Evolutionary conservation across 2,329 filamentous ascomycete genomes (phyloP).

Genomic region (Cadophora gregata): DNA sequence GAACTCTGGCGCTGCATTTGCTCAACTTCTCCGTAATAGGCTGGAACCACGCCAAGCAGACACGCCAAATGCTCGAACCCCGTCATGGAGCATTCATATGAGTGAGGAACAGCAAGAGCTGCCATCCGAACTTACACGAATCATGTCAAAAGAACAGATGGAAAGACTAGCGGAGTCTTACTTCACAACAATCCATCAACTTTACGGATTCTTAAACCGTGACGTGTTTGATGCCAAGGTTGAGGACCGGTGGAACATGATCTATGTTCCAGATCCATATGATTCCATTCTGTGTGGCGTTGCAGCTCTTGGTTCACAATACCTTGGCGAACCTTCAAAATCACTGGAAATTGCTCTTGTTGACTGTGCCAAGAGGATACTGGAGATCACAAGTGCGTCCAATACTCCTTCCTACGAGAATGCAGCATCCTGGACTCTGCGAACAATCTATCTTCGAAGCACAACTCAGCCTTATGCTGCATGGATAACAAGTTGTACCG

Average conservation of each 20-base stretch:
- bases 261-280: conserved; percentile 17
- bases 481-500: conserved; percentile 19
- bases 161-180: conserved; percentile 12
- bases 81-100: conserved; percentile 19
- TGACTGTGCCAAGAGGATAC: conserved; percentile 18
- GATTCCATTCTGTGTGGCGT: conserved; percentile 20
- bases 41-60: conserved; percentile 17
- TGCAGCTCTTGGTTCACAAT: conserved; percentile 19
- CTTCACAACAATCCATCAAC: conserved; percentile 14
- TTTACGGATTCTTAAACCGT: conserved; percentile 18
- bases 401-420: conserved; percentile 18
- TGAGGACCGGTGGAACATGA: conserved; percentile 16
- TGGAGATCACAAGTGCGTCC: conserved; percentile 20
- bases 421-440: conserved; percentile 10
- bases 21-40: conserved; percentile 14
- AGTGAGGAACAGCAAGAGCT: conserved; percentile 17
- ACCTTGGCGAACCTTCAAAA: conserved; percentile 13
- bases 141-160: conserved; percentile 18
- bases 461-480: conserved; percentile 19
- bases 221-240: conserved; percentile 17
- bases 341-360: conserved; percentile 10
- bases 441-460: conserved; percentile 18
- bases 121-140: conserved; percentile 12
- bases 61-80: background rate
- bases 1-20: conserved; percentile 10